phyloP scores from a whole-genome alignment of 1,284 basidiomycete genomes.

The Ustilago xerochloae region DNA sequence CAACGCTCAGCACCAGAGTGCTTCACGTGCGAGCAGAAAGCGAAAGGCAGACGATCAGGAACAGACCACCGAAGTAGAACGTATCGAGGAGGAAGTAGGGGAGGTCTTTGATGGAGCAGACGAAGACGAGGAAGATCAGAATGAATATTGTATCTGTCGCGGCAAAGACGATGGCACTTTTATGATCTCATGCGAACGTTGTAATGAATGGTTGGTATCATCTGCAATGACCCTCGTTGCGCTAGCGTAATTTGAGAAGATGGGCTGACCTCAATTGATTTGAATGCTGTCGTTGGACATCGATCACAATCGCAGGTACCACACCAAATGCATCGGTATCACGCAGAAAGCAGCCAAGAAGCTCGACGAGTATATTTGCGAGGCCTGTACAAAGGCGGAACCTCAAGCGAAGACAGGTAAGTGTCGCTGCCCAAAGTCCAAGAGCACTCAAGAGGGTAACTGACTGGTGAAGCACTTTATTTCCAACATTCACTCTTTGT shows the following conservation, averaged over 20 bases:
- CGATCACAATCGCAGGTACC: too few species aligned
- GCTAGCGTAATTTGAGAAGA: background rate
- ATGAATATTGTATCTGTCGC: conserved; percentile 63
- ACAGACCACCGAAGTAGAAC: background rate
- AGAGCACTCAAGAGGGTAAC: background rate
- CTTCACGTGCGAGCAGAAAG: conserved; percentile 16
- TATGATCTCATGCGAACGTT: conserved; percentile 64
- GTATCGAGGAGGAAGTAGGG: conserved; percentile 20
- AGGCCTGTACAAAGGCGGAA: conserved; percentile 34
- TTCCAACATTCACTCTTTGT: background rate
- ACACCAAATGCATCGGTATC: conserved; percentile 62
- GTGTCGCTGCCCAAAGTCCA: conserved; percentile 10
- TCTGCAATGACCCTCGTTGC: background rate
- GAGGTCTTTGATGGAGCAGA: conserved; percentile 27
- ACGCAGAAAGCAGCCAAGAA: conserved; percentile 56
- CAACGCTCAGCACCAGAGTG: background rate
- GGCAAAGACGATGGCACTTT: conserved; percentile 62
- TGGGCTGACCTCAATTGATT: conserved; percentile 33
- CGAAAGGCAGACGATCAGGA: conserved; percentile 29
- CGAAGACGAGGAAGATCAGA: conserved; percentile 35
- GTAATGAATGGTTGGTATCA: conserved; percentile 63
- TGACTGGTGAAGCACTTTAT: background rate
- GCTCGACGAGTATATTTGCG: conserved; percentile 60
- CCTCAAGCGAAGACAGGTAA: conserved; percentile 30
- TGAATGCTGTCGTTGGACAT: too few species aligned